Conservation (phyloP, 306 rosid species). For the Arachis hypogaea region DNA sequence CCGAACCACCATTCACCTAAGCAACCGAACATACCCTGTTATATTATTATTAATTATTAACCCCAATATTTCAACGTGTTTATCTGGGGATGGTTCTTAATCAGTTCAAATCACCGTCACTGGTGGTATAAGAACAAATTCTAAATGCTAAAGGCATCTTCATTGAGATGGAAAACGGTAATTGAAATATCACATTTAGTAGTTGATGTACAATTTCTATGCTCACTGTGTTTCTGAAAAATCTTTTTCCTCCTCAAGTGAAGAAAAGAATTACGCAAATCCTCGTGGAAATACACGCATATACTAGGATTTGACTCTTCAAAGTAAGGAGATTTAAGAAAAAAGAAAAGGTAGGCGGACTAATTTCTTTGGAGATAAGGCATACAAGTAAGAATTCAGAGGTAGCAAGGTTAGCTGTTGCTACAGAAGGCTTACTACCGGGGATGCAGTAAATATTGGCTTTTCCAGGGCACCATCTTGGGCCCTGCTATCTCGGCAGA, state of each 20-base stretch:
- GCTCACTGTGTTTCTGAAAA: conserved; percentile 24
- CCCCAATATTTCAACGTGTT: no score
- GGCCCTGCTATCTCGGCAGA: conserved; percentile 47
- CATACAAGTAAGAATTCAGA: conserved; percentile 13
- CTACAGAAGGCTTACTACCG: conserved; percentile 52
- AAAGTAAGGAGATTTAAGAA: no score
- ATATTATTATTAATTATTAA: no score
- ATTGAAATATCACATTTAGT: not conserved
- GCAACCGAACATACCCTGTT: no score
- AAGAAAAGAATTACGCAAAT: not conserved
- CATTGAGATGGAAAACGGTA: not conserved
- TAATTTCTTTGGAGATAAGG: not conserved
- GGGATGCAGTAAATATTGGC: conserved; percentile 60
- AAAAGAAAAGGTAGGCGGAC: no score
- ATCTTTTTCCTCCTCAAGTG: not conserved
- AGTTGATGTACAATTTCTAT: conserved; percentile 14
- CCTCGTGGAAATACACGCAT: conserved; percentile 3
- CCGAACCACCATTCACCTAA: no score
- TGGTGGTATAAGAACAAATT: no score
- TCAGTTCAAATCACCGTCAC: no score
- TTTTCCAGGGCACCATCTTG: conserved; percentile 51
- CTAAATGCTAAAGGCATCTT: not conserved
- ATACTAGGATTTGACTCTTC: conserved; percentile 10
- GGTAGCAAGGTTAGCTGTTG: conserved; percentile 28
- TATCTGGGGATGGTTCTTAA: no score